phyloP scores from a whole-genome alignment of 2,329 filamentous ascomycete species.

The Alternaria ethzedia region DNA sequence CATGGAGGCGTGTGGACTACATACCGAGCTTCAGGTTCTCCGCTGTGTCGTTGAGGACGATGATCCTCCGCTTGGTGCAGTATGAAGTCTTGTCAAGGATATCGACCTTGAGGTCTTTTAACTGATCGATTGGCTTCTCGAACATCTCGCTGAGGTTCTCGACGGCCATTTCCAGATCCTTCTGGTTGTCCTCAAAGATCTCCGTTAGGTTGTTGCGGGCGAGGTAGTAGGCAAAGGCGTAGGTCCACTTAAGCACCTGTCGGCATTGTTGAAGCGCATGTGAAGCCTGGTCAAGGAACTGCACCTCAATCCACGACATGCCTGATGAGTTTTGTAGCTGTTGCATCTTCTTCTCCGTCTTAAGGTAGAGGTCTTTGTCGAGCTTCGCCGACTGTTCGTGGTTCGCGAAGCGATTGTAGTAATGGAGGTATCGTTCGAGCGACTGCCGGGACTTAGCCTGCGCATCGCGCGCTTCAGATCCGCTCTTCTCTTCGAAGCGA shows the following conservation, averaged over 20 bases:
- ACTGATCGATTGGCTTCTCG: slow-evolving; percentile 89
- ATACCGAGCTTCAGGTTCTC: slow-evolving; percentile 87
- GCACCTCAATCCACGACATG: slow-evolving; percentile 99
- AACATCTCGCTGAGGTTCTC: slow-evolving; percentile 99
- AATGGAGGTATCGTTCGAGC: slow-evolving; percentile 94
- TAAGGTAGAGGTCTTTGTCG: slow-evolving; percentile 93
- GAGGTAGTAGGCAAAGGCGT: slow-evolving; percentile 98
- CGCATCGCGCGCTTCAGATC: slow-evolving; percentile 85
- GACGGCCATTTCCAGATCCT: slow-evolving; percentile 95
- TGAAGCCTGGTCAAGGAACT: slow-evolving; percentile 92
- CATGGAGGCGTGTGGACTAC: slow-evolving; percentile 35
- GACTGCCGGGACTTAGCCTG: slow-evolving; percentile 91
- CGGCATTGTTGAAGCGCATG: slow-evolving; percentile 94
- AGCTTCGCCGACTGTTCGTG: slow-evolving; percentile 97
- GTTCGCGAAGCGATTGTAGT: slow-evolving; percentile 99
- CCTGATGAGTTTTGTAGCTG: slow-evolving; percentile 90
- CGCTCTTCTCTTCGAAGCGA: slow-evolving; percentile 94
- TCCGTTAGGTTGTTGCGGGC: slow-evolving; percentile 92
- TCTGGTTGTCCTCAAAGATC: slow-evolving; percentile 99
- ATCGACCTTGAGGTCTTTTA: slow-evolving; percentile 88
- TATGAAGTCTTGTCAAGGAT: slow-evolving; percentile 99
- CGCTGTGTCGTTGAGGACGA: slow-evolving; percentile 89
- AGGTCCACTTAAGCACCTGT: slow-evolving; percentile 99
- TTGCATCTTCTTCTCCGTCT: slow-evolving; percentile 99
- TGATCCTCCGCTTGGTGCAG: slow-evolving; percentile 89